Base-by-base conservation (phyloP, 768 basidiomycete genomes). In the Panaeolus papilionaceus region DNA sequence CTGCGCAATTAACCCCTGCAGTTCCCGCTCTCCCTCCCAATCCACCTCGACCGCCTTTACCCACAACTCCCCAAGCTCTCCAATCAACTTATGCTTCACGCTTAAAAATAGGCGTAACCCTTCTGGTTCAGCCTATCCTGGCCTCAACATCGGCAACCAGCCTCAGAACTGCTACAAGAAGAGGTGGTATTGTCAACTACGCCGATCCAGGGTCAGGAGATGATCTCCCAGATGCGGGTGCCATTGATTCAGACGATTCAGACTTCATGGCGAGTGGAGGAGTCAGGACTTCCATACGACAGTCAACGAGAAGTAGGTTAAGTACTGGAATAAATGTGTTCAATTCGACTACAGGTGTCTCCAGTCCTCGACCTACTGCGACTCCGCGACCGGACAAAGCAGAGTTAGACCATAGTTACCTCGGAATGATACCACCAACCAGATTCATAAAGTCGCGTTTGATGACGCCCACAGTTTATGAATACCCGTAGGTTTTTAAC, bases 61-160 rank as follows among this genome's bases (percentile, higher is more conserved):
- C 90, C 0, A 85, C 90, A 0, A 77, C 79, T 0, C 78, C 85
- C 0, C 97, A 98, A 75, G 96, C 92, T 0, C 79, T 89, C 14
- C 84, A 88, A 66, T 91, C 94, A 0, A 92, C 94, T 2, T 99
- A 98, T 76, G 83, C 95, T 0, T 92, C 96, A 6, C 87, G 97
- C n/a, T 81, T 99, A 63, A 89, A 93, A 28, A 96, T 97, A 0
- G 98, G 98, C 16, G 85, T 92, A 3, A 92, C 94, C 0, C 88
- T 95, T 6, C 88, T 99, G 71, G 86, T 99, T 79, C 98, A 99
- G 74, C 98, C 98, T 20, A 88, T 94, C 72, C 69, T 84, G 61
- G 72, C 80, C 4, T 70, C 81, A n/a, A 70, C 85, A 8, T 74
- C 87, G 0, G 71, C 83, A 8, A 77, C 79, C 3, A 72, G 74